Evolutionary conservation across 192 early-diverging fungal species (phyloP).

Genomic region (Coemansia sp.): DNA sequence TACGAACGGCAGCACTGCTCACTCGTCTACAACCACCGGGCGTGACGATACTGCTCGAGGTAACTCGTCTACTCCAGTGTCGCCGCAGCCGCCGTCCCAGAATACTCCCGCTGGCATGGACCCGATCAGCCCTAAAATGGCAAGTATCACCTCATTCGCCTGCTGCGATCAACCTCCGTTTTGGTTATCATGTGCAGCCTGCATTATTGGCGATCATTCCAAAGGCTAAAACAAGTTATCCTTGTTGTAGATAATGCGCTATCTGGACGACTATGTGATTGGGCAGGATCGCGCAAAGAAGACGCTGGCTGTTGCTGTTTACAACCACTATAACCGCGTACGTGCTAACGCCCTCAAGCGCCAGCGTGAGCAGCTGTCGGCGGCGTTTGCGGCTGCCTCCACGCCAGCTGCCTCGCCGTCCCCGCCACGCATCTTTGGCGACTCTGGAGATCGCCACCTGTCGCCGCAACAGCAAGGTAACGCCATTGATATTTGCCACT

Average conservation of each 20-base stretch:
- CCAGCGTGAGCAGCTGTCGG: constrained; percentile 48
- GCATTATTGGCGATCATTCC: not conserved
- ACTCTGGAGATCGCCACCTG: constrained; percentile 16
- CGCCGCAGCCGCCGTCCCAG: constrained; percentile 9
- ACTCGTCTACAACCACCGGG: constrained; percentile 6
- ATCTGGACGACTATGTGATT: constrained; percentile 83
- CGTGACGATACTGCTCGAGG: constrained; percentile 14
- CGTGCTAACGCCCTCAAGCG: constrained; percentile 60
- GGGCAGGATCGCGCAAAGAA: constrained; percentile 83
- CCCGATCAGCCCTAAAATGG: constrained; percentile 48
- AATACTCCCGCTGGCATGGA: constrained; percentile 27
- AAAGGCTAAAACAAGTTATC: not conserved
- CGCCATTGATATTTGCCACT: not conserved
- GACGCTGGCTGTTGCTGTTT: constrained; percentile 78
- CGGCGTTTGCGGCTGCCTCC: constrained; percentile 35
- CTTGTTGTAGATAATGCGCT: constrained; percentile 62
- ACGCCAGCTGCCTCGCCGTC: not conserved
- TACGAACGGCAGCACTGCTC: constrained; percentile 12
- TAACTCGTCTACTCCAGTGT: constrained; percentile 4
- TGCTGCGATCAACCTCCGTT: not conserved
- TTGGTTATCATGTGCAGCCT: not conserved
- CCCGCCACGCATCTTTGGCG: constrained; percentile 25
- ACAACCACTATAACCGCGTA: constrained; percentile 80
- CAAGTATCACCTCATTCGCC: constrained; percentile 6
- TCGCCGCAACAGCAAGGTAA: constrained; percentile 24